These are phyloP conservation scores for Bruguiera hainesii DNA, from an alignment of 441 rosid genomes.

Conservation along the genomic window DNA sequence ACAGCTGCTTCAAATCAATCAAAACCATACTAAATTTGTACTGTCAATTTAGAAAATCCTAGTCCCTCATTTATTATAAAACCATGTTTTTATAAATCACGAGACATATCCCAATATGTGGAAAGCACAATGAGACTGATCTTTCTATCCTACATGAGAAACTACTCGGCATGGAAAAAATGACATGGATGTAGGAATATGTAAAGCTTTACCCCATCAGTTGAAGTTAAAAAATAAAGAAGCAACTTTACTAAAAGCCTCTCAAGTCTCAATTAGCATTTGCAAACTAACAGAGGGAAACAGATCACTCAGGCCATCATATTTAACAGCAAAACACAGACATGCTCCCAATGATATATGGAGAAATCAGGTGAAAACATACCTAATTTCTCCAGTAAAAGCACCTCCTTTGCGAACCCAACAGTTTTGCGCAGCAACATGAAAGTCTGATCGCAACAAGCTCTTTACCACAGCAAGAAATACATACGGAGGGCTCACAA, in stretches of 20 bases:
- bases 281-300: not conserved
- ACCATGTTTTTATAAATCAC: not conserved
- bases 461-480: constrained; percentile 52
- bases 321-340: not conserved
- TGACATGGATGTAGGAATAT: no score
- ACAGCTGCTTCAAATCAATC: not conserved
- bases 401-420: constrained; percentile 81
- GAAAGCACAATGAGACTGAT: not conserved
- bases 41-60: not conserved
- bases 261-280: not conserved
- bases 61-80: not conserved
- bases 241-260: not conserved
- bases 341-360: not conserved
- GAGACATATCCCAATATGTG: not conserved
- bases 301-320: not conserved
- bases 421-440: constrained; percentile 71
- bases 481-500: constrained; percentile 71
- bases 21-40: not conserved
- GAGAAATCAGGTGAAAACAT: constrained; percentile 9
- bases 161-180: not conserved
- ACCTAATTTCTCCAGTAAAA: constrained; percentile 72
- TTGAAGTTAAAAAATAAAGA: not conserved
- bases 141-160: not conserved
- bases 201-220: not conserved
- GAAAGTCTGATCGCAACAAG: constrained; percentile 49